A percentile compares a stretch with the other conserved stretches of the same genome.
These are phyloP conservation scores for Sporobolomyces roseus DNA, from an alignment of 768 basidiomycete species.

Conservation along the genomic window DNA sequence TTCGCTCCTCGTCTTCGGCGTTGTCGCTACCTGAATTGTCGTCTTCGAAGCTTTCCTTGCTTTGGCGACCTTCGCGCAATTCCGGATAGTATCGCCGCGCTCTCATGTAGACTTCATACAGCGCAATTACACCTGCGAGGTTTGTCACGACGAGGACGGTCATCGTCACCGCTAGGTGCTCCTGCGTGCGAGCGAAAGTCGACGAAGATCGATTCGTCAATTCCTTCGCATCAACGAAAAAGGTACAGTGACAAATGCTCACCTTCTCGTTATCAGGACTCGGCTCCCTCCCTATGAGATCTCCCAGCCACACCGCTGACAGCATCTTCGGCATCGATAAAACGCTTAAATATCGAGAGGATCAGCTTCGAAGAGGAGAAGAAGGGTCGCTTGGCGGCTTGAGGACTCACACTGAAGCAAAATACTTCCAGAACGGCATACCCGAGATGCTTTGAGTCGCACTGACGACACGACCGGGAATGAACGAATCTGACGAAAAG, in stretches of 20 bases:
- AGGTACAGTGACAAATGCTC: no score
- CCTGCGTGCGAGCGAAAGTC: background rate
- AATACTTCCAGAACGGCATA: background rate
- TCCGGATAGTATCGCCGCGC: background rate
- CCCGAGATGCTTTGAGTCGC: conserved; percentile 5
- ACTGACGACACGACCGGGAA: background rate
- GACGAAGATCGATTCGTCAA: background rate
- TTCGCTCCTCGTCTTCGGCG: no score
- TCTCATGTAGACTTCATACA: conserved; percentile 2
- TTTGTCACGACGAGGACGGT: background rate
- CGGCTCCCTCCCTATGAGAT: background rate
- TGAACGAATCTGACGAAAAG: conserved; percentile 1
- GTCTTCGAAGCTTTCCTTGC: no score
- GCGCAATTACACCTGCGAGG: background rate
- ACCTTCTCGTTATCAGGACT: no score
- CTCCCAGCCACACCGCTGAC: background rate
- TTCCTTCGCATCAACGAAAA: background rate
- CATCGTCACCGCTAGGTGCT: background rate
- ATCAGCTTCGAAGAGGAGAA: background rate
- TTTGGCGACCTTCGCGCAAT: background rate
- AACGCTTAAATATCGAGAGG: background rate
- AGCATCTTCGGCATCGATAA: conserved; percentile 4
- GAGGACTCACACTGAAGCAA: conserved; percentile 5
- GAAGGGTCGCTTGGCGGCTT: background rate
- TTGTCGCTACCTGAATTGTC: no score